phyloP scores from a whole-genome alignment of 176 grass and related monocot genomes.

The Carex parvula region DNA sequence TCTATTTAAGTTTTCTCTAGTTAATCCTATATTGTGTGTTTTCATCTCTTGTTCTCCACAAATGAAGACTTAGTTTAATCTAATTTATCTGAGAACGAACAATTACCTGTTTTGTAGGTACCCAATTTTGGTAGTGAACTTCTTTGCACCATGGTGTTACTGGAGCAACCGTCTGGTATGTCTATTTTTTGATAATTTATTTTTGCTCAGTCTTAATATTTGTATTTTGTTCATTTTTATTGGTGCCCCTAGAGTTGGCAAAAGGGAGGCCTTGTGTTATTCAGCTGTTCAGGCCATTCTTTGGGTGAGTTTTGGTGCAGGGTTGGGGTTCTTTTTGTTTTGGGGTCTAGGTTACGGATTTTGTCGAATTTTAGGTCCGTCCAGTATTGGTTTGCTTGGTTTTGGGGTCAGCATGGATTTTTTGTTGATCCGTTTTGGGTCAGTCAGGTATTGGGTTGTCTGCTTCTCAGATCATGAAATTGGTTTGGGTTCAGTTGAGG shows the following conservation, averaged over 20 bases:
- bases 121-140: slow-evolving; percentile 85
- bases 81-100: not conserved
- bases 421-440: not conserved
- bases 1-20: not conserved
- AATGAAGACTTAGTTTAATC: not conserved
- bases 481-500: not conserved
- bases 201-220: not conserved
- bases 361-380: not conserved
- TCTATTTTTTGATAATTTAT: slow-evolving; percentile 15
- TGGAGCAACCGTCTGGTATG: slow-evolving; percentile 96
- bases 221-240: not conserved
- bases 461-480: not conserved
- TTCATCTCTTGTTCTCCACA: not conserved
- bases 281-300: not conserved
- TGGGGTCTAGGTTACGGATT: not conserved
- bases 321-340: not conserved
- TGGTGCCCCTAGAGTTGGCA: not conserved
- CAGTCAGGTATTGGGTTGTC: not conserved
- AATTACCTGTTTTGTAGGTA: slow-evolving; percentile 50
- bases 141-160: slow-evolving; percentile 97
- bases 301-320: not conserved
- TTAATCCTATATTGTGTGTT: not conserved
- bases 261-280: not conserved
- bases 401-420: not conserved
- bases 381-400: not conserved